These are phyloP conservation scores for Gnaphalium uliginosum DNA, from an alignment of 129 eudicot genomes.

Conservation along the genomic window DNA sequence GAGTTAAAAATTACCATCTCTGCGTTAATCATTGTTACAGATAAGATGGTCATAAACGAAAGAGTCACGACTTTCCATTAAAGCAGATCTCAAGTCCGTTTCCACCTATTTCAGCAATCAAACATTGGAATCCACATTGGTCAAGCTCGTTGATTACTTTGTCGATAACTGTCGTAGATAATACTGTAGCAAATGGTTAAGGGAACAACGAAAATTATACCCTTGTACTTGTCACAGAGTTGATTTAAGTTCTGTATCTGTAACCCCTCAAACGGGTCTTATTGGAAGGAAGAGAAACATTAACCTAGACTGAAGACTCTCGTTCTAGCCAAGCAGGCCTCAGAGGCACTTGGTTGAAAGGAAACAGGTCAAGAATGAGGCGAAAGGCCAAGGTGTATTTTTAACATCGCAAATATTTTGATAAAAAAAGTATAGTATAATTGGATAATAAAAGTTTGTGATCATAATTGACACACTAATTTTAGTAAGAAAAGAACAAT, in stretches of 20 bases:
- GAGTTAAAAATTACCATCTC: slow-evolving; percentile 14
- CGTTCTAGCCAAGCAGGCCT: too few relatives aligned
- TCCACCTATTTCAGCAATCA: slow-evolving; percentile 88
- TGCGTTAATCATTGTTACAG: background rate
- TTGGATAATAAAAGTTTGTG: background rate
- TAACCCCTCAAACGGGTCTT: background rate
- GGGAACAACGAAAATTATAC: slow-evolving; percentile 28
- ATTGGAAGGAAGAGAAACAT: background rate
- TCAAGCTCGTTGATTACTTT: slow-evolving; percentile 82
- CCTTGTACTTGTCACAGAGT: background rate
- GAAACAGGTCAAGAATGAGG: background rate
- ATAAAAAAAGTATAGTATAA: background rate
- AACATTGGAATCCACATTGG: slow-evolving; percentile 83
- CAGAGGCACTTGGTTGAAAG: background rate
- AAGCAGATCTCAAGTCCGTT: slow-evolving; percentile 75
- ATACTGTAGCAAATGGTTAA: slow-evolving; percentile 62
- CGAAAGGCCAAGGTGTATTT: background rate
- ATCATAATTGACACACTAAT: background rate
- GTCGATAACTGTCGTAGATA: slow-evolving; percentile 65
- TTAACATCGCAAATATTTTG: background rate
- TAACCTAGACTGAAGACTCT: background rate
- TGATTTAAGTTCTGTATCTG: background rate
- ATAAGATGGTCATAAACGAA: slow-evolving; percentile 14
- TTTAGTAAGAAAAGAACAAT: background rate
- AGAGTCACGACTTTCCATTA: slow-evolving; percentile 14